Conservation (phyloP, 352 stramenopile genomes). For the Phytophthora gonapodyides region DNA sequence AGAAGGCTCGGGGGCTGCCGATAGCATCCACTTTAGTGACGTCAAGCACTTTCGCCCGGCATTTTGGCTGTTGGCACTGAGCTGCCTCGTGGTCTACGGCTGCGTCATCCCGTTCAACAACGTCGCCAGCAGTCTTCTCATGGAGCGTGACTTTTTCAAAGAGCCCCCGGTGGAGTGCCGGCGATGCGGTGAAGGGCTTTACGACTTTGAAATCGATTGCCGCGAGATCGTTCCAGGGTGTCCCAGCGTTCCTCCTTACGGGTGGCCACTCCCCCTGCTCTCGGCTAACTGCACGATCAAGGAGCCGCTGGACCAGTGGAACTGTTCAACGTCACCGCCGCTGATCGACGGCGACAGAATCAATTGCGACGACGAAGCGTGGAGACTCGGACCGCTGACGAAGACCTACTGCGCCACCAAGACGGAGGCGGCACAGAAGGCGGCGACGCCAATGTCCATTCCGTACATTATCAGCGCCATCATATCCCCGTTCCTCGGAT, state of each 20-base stretch:
- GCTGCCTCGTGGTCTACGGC: conserved; percentile 92
- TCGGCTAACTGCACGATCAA: conserved; percentile 78
- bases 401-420: conserved; percentile 68
- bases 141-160: conserved; percentile 92
- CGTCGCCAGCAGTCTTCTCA: conserved; percentile 90
- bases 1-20: conserved; percentile 23
- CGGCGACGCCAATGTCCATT: conserved; percentile 91
- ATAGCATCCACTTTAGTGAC: conserved; percentile 74
- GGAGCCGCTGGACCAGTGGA: conserved; percentile 55
- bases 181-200: conserved; percentile 63
- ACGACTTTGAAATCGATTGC: conserved; percentile 60
- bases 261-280: conserved; percentile 72
- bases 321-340: conserved; percentile 59
- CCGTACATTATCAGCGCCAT: conserved; percentile 93
- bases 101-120: conserved; percentile 96
- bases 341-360: conserved; percentile 74
- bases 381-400: conserved; percentile 68
- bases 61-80: conserved; percentile 92
- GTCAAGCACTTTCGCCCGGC: conserved; percentile 79
- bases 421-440: conserved; percentile 59
- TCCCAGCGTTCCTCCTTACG: conserved; percentile 69
- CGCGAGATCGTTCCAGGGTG: conserved; percentile 49
- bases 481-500: conserved; percentile 90
- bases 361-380: conserved; percentile 76
- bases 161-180: conserved; percentile 51